These are phyloP conservation scores for Aspergillus spinulosporus DNA, from an alignment of 2,329 filamentous ascomycete genomes.

Conservation along the genomic window DNA sequence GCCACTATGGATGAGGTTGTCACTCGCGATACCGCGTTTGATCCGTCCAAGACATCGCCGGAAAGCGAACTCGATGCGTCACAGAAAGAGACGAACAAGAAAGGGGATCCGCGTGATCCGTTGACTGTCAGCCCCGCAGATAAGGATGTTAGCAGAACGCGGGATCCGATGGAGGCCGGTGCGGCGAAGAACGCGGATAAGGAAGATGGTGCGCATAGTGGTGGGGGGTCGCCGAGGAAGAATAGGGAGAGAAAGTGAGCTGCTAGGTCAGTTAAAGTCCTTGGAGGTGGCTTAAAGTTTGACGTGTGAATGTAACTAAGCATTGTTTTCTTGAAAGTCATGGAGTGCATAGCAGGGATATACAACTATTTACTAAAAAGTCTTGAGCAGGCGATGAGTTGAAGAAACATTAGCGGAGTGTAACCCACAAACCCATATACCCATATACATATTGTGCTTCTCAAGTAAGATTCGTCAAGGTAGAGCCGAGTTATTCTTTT, in stretches of 20 bases:
- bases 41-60: conserved; percentile 66
- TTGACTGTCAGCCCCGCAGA: conserved; percentile 64
- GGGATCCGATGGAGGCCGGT: conserved; percentile 46
- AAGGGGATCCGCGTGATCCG: conserved; percentile 49
- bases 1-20: conserved; percentile 64
- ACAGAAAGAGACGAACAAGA: conserved; percentile 40
- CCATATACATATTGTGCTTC: too few relatives aligned
- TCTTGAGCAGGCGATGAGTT: neutral
- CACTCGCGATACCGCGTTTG: conserved; percentile 65
- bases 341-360: neutral
- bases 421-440: neutral
- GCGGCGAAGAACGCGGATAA: conserved; percentile 42
- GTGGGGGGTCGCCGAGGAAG: conserved; percentile 39
- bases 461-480: neutral
- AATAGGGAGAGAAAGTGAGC: conserved; percentile 26
- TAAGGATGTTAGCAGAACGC: conserved; percentile 55
- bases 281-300: neutral
- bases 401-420: neutral
- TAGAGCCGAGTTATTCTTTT: conserved; percentile 12
- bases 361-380: neutral
- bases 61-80: conserved; percentile 52
- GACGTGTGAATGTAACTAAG: neutral
- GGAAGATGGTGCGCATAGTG: conserved; percentile 36
- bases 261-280: conserved; percentile 6
- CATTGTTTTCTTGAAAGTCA: neutral